A percentile compares a stretch with the other conserved stretches of the same genome.
phyloP scores from a whole-genome alignment of 805 yeast species.

The Henningerozyma blattae region DNA sequence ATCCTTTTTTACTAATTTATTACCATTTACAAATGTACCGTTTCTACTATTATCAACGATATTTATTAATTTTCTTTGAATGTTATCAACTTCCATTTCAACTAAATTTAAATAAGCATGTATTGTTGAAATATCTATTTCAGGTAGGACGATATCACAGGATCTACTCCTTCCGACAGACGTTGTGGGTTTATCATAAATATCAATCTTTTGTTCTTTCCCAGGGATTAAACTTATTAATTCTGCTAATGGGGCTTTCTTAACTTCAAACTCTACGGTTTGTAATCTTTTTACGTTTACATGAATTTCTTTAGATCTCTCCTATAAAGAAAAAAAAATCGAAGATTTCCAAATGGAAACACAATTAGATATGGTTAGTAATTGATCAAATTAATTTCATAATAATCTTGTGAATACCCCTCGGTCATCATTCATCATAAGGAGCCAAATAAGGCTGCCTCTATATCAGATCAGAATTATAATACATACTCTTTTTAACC shows the following conservation, averaged over 20 bases:
- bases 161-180: slow-evolving; percentile 45
- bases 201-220: slow-evolving; percentile 17
- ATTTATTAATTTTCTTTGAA: slow-evolving; percentile 28
- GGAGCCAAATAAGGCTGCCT: no score
- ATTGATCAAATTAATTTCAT: no score
- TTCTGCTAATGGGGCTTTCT: slow-evolving; percentile 8
- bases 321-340: background rate
- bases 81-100: slow-evolving; percentile 25
- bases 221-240: slow-evolving; percentile 24
- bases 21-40: slow-evolving; percentile 57
- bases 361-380: no score
- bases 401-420: no score
- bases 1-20: slow-evolving; percentile 34
- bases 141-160: slow-evolving; percentile 44
- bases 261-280: background rate
- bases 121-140: slow-evolving; percentile 50
- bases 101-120: slow-evolving; percentile 46
- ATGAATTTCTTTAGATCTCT: background rate
- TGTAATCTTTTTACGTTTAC: background rate
- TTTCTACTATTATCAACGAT: slow-evolving; percentile 46
- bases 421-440: no score
- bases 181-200: slow-evolving; percentile 25
- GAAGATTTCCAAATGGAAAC: no score
- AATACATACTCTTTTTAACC: no score
- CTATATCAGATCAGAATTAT: no score